Percentiles rank a stretch among this genome's conserved stretches.
These are phyloP conservation scores for Colletotrichum cordylinicola DNA, from an alignment of 2,329 filamentous ascomycete species.

Conservation along the genomic window DNA sequence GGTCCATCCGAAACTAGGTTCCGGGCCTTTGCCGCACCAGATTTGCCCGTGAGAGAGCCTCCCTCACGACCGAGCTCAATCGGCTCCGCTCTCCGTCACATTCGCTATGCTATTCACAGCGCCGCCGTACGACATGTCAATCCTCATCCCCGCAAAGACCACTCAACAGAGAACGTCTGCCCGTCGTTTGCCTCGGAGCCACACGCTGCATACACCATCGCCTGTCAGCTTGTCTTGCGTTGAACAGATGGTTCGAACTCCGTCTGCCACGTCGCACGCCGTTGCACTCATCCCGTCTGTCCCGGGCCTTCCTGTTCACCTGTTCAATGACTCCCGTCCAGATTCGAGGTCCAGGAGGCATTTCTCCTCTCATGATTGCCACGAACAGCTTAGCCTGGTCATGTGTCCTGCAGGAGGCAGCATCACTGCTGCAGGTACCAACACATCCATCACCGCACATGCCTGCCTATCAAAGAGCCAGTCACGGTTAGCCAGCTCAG, in stretches of 20 bases:
- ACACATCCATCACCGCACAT: not conserved
- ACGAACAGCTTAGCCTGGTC: not conserved
- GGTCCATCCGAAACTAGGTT: not conserved
- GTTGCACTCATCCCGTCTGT: not conserved
- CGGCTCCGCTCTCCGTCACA: not conserved
- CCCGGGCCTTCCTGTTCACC: not conserved
- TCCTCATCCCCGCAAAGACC: not conserved
- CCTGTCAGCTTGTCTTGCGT: not conserved
- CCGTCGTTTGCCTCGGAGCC: not conserved
- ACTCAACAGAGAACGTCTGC: not conserved
- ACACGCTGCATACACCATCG: not conserved
- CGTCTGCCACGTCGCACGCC: constrained; percentile 5
- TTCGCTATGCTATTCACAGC: not conserved
- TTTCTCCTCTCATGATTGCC: not conserved
- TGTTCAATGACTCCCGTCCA: not conserved
- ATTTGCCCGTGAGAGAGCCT: not conserved
- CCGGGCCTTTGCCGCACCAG: not conserved
- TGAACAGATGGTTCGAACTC: constrained; percentile 2
- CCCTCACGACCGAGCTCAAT: not conserved
- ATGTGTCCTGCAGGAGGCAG: constrained; percentile 19
- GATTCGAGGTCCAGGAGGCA: not conserved
- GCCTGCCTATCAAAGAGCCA: not conserved
- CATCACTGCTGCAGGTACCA: constrained; percentile 10
- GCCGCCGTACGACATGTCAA: not conserved
- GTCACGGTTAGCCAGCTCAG: not conserved